Evolutionary conservation across 768 basidiomycete species (phyloP), one percentile per base, ranked within the genome.

Genomic region (Fomitopsis pulvina): DNA sequence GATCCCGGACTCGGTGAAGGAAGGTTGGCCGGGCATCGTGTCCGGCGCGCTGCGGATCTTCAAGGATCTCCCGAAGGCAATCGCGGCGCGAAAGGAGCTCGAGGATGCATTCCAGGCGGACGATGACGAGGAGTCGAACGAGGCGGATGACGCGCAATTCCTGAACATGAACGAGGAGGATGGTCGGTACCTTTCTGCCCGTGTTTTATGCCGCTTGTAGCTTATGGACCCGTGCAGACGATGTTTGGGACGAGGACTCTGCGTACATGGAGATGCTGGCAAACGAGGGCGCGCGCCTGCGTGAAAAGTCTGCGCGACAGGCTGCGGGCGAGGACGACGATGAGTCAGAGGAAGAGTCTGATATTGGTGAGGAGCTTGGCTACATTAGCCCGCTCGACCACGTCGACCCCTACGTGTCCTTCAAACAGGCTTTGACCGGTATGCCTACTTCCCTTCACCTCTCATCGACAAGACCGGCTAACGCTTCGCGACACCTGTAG

Each of bases 161-260:
- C 61, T 83, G 54, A 83, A 85, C 57, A 62, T 86, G 59, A 80
- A 77, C 41, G 85, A 81, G 48, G 85, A 87, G 39, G 84, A 85
- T 59, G 80, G 81, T 76, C 48, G 51, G 69, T 57, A 11, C 10
- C 12, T 16, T 7, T 5, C 26, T 18, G 21, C 22, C 37, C 29
- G 3, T 29, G 18, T n/a, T 25, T 10, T 24, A 44, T 27, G 3
- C 5, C 27, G 2, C 26, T 18, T 30, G 32, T 40, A 20, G 18
- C 14, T 16, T 37, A n/a, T n/a, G 55, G 14, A 54, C 18, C 14
- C 7, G 22, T 30, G 53, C 57, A 83, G 90, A 88, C 62, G 92
- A 94, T 64, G 88, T 92, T 14, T 92, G 86, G 83, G 91, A 93
- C 59, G 85, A 88, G 51, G 88, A 92, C 57, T 90, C 89, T 7